Evolutionary conservation across 169 alveolate genomes (phyloP), one percentile per base, ranked within the genome.

Genomic region (Eimeria falciformis): DNA sequence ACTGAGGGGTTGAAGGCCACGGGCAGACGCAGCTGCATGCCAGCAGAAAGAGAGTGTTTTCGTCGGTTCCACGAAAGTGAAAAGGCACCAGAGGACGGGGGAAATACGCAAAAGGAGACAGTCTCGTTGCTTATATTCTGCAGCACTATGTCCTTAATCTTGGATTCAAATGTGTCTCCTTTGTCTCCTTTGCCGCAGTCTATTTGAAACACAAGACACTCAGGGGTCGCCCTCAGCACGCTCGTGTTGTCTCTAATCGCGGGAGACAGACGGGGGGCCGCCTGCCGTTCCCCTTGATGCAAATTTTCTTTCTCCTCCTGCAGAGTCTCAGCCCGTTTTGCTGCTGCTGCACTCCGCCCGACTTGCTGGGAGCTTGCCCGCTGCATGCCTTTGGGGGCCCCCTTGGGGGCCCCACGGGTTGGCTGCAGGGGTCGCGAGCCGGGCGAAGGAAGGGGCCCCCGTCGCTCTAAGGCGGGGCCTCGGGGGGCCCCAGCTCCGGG

Each of bases 201-300:
- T 23, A 75, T 25, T 46, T 75, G 68, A 37, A 75, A 75, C 68
- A 46, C 86, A 3, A 75, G 66, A 21, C 45, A 9, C 65, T 45
- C 86, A 47, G 86, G 86, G 11, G 65, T 45, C n/a, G 86, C 86
- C 65, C 68, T 45, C 7, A 75, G 86, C 12, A 75, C 45, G 27
- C 46, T 11, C 43, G 43, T 45, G 47, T 25, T 37, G 25, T 75
- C 86, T 75, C 47, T 66, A 46, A 43, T 43, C 14, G 40, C n/a
- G 66, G 27, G 1, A 4, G 65, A 43, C 17, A 47, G 43, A 9
- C n/a, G 25, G 9, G 46, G 18, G 14, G 43, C 6, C 7, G 0
- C 45, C 29, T 45, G 1, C 29, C 66, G 68, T 11, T 75, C 68
- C 40, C 11, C 0, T 45, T 25, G 23, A 23, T 40, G 0, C 14